Conservation (phyloP, 2,329 filamentous ascomycete genomes). For the Hymenoscyphus salicellus region DNA sequence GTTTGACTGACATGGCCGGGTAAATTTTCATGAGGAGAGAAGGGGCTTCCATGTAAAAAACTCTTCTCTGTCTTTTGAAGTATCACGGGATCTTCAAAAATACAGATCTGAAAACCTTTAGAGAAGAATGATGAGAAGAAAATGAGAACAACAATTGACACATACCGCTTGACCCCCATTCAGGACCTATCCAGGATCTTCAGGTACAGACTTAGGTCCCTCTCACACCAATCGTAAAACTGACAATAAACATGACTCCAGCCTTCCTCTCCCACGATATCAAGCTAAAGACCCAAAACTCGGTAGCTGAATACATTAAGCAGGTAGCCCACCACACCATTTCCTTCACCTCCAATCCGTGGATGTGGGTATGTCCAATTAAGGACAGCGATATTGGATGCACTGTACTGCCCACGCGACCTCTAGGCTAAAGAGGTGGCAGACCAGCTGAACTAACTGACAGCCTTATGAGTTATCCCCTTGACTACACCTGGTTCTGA, state of each 20-base stretch:
- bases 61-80: not conserved
- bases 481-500: constrained; percentile 1
- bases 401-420: constrained; percentile 10
- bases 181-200: not conserved
- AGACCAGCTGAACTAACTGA: not conserved
- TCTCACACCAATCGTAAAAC: not conserved
- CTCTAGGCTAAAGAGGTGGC: not conserved
- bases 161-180: not conserved
- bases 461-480: constrained; percentile 10
- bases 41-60: not conserved
- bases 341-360: not conserved
- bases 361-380: constrained; percentile 7
- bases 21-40: not conserved
- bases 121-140: not conserved
- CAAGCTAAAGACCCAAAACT: not conserved
- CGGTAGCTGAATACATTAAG: constrained; percentile 1
- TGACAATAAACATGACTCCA: not conserved
- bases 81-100: not conserved
- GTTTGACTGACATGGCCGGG: not conserved
- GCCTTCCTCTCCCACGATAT: not conserved
- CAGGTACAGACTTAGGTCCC: not conserved
- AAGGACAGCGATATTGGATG: not conserved
- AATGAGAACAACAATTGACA: not conserved
- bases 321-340: not conserved
- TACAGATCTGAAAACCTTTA: not conserved